Evolutionary conservation across 2,329 filamentous ascomycete species (phyloP), one percentile per base, ranked within the genome.

Genomic region (Sporothrix brunneoviolacea): DNA sequence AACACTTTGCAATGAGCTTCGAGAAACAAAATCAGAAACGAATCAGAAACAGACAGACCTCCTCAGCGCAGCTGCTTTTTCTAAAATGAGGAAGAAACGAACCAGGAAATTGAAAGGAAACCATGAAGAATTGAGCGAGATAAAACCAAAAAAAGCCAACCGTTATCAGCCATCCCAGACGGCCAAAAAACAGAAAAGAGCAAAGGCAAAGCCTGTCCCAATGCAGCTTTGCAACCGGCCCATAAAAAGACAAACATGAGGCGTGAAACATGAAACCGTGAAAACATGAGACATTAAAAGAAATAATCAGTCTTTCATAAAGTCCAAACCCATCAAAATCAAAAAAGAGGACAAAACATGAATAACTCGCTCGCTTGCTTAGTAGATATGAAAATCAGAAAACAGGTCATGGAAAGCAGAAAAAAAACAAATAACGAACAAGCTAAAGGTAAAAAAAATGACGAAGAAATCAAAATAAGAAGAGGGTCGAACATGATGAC

Each of bases 141-240:
- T 21, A 21, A 16, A 39, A 27, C 37, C 18, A 33, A 30, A 19
- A 33, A 33, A 43, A 28, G 33, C 43, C 36, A 35, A n/a, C 35
- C 38, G 7, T 15, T 18, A 33, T 33, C 45, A 24, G 36, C 36
- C 45, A 33, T 24, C 27, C 45, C 45, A 40, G 33, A 39, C 16
- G 35, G 45, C 27, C 15, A 13, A 48, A 40, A 33, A 30, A 27
- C 45, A 40, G 27, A 24, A 33, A 48, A 10, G 33, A 30, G 24
- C 44, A 38, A 39, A 39, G 18, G 38, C 47, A 49, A 27, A 50
- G 43, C 28, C 37, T 40, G 22, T 42, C 24, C 36, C 30, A 47
- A 33, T 50, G 42, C 42, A 53, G 37, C 42, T 50, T 53, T 53
- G 51, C 51, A 36, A n/a, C 41, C 30, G 33, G 45, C 36, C 50